Base-by-base conservation (phyloP, 2,329 filamentous ascomycete species). In the Aspergillus tamarii region DNA sequence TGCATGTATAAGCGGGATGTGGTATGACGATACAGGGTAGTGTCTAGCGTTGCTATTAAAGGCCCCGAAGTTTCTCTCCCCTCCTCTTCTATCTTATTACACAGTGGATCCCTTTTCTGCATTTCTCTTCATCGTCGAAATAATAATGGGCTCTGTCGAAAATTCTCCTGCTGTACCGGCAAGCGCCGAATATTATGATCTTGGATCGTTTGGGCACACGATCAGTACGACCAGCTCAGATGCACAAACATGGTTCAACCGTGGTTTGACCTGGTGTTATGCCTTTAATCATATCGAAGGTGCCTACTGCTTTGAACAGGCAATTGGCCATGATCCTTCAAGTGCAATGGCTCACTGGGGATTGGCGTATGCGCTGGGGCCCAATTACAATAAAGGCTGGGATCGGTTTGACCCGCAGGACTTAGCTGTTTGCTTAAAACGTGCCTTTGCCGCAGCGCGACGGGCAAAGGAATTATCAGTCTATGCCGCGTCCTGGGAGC, bases 211-310 rank as follows among this genome's bases (percentile, higher is more conserved):
- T 72, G 77, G 80, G 36, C 84, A 86, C n/a, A 69, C 78, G 3
- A 79, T 92, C 53, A 87, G 78, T 41, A 88, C 88, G 0, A 74
- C 69, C 19, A 86, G 73, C 69, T 50, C 73, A 4, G 80, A 82
- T 53, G 83, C 88, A 1, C 87, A 91, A 71, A 78, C 69, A 8
- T 93, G 91, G 91, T 92, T 91, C 73, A 82, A 90, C 72, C 86
- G 89, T 3, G 91, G 89, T 2, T 78, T 93, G n/a, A 81, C 88
- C 26, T 93, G 91, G 91, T 84, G 83, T 50, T 93, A 90, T 74
- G 89, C 82, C 26, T 94, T 94, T 80, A 92, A 93, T 72, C 90
- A 93, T 71, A 88, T 90, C 67, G 91, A 93, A 74, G 85, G 89
- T 0, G 84, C 83, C 79, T 21, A 66, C 21, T 85, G 83, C 66